A percentile compares a stretch with the other conserved stretches of the same genome.
Conservation (phyloP, 1,139 yeast genomes). For the Suhomyces maxii region DNA sequence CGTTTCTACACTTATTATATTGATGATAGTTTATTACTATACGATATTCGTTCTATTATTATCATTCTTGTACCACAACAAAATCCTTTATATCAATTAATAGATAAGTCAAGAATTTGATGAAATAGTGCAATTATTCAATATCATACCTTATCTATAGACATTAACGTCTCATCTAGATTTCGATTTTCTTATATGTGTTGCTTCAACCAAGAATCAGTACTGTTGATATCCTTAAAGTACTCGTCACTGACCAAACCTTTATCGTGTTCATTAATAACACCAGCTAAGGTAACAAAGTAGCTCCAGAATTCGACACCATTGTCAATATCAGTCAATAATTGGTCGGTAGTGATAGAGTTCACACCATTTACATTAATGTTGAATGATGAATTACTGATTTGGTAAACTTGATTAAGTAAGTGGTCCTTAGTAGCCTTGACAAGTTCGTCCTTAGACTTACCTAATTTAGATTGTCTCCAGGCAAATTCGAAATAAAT, state of each 20-base stretch:
- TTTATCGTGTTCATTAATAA: slow-evolving; percentile 36
- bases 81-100: too few species aligned
- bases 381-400: slow-evolving; percentile 39
- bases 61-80: too few species aligned
- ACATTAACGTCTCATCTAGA: neutral
- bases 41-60: too few species aligned
- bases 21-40: too few species aligned
- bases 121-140: too few species aligned
- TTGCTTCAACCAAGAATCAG: slow-evolving; percentile 45
- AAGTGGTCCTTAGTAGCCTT: slow-evolving; percentile 36
- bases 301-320: slow-evolving; percentile 43
- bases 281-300: slow-evolving; percentile 41
- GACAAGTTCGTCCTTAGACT: slow-evolving; percentile 29
- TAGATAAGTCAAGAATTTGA: too few species aligned
- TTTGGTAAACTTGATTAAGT: slow-evolving; percentile 40
- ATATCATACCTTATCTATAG: neutral
- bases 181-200: slow-evolving; percentile 16
- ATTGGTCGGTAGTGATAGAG: slow-evolving; percentile 36
- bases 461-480: slow-evolving; percentile 29
- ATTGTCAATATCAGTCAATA: slow-evolving; percentile 40
- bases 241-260: slow-evolving; percentile 35
- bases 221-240: slow-evolving; percentile 33
- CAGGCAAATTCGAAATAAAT: slow-evolving; percentile 42
- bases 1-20: too few species aligned
- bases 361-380: slow-evolving; percentile 46